Evolutionary conservation across 768 basidiomycete species (phyloP), one percentile per base, ranked within the genome.

Genomic region (Suillus weaverae): DNA sequence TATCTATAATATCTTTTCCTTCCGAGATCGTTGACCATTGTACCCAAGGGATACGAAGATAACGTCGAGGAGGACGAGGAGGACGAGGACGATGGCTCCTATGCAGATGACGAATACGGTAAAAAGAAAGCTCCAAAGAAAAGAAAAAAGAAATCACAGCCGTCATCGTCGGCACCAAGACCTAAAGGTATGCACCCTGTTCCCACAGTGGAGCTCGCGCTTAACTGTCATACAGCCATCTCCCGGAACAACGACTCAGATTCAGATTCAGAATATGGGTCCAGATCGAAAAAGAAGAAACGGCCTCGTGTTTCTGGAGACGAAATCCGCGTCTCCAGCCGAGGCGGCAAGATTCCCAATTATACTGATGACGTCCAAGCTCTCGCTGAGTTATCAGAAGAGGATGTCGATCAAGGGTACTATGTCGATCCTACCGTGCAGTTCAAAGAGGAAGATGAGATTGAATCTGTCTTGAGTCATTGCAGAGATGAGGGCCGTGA

Each of bases 401-500:
- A 90, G 50, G 87, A 87, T 33, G 79, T 77, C 36, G 81, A 81
- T 32, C 80, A 83, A 53, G 81, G 78, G 14, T 88, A 86, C 72
- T 86, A 84, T 66, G 81, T 79, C 50, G 88, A 86, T 66, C 84
- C 84, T 60, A 80, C 80, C 54, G 72, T 76, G 7, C 81, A 83
- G 62, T 81, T 83, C 68, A 76, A 80, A 62, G 85, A 88, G 72
- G 90, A 92, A 64, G 91, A 96, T 68, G 94, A 95, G 75, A 97
- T 99, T 54, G 97, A 99, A 78, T 87, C 87, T 44, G 94, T 99
- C 46, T 84, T 97, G 46, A 88, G 86, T 38, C 95, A 98, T 74
- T 85, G 84, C 74, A 86, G 97, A 69, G 92, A 97, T 68, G 94
- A 95, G 72, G 89, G 89, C 18, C 84, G 85, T 62, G 87, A 89